Base-by-base conservation (phyloP, 2,329 filamentous ascomycete species). In the Podosphaera xanthii region DNA sequence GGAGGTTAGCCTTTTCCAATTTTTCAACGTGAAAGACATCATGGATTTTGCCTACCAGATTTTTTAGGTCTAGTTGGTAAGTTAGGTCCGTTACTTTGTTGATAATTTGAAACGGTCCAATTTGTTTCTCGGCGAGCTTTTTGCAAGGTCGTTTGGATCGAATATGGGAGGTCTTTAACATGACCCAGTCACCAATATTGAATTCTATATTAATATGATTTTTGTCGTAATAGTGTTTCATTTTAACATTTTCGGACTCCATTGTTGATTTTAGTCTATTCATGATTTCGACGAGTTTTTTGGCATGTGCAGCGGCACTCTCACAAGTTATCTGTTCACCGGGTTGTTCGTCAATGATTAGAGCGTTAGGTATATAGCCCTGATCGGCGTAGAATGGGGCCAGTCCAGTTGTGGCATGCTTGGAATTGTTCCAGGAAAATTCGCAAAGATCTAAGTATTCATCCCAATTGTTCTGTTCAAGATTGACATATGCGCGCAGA, bases 401-500 rank as follows among this genome's bases (percentile, higher is more conserved):
- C 9, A 46, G 5, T 2, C n/a, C 54, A 4, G 54, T 57, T 1
- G 22, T 10, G 7, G 54, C 54, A 44, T 57, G 22, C 40, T 57
- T 57, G 12, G 48, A 52, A 36, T 54, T 54, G 14, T 54, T 54
- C 54, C 38, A 57, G 5, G 4, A 57, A 46, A 57, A 57, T 44
- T 57, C 54, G 22, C 22, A 57, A 1, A 57, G 14, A 10, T 57
- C 30, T 30, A 2, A 40, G 12, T 56, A 40, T 42, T 57, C 6
- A 14, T 60, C 48, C 56, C 40, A 59, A 7, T 62, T 58, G 14
- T 62, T 49, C 36, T 62, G 22, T 33, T 60, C 33, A 52, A 60
- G 50, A 22, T 62, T 62, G 5, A 61, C 44, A 52, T 62, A 62
- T n/a, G 34, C 53, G 10, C 40, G 4, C 8, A 62, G 31, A 14